These are phyloP conservation scores for Leptosphaerulina australis DNA, from an alignment of 2,329 filamentous ascomycete genomes.

Conservation along the genomic window DNA sequence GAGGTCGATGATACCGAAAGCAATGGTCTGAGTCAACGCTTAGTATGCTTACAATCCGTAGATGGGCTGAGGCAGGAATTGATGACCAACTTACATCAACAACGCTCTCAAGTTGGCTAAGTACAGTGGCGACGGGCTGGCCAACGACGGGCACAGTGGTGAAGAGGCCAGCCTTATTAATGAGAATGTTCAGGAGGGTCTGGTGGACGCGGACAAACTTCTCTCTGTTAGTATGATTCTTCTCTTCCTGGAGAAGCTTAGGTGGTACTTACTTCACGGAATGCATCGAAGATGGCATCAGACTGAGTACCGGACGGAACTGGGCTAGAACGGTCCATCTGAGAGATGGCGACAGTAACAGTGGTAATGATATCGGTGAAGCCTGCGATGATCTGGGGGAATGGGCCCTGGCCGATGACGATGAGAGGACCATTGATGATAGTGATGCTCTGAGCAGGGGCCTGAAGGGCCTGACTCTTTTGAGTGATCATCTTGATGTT, in stretches of 20 bases:
- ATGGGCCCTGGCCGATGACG: slow-evolving; percentile 19
- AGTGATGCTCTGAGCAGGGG: slow-evolving; percentile 18
- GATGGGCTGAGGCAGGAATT: background rate
- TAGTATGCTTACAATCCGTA: background rate
- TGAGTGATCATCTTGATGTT: slow-evolving; percentile 17
- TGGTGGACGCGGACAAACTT: slow-evolving; percentile 29
- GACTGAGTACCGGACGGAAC: slow-evolving; percentile 6
- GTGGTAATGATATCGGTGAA: slow-evolving; percentile 21
- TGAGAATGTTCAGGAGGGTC: slow-evolving; percentile 24
- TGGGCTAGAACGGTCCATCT: slow-evolving; percentile 12
- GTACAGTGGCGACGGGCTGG: slow-evolving; percentile 19
- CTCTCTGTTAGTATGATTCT: no score
- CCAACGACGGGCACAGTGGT: slow-evolving; percentile 21
- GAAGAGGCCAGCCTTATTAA: slow-evolving; percentile 25
- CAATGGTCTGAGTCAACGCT: slow-evolving; percentile 8
- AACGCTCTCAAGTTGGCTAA: slow-evolving; percentile 20
- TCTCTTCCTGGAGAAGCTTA: no score
- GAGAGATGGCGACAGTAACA: slow-evolving; percentile 5
- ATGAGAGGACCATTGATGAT: slow-evolving; percentile 20
- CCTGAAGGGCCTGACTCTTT: slow-evolving; percentile 20
- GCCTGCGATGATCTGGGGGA: slow-evolving; percentile 18
- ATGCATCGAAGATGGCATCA: slow-evolving; percentile 21
- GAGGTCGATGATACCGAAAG: slow-evolving; percentile 7
- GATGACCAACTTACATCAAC: slow-evolving; percentile 30
- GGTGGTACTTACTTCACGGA: slow-evolving; percentile 16